Evolutionary conservation across 2,329 filamentous ascomycete species (phyloP).

Genomic region (Monosporascus sp.): DNA sequence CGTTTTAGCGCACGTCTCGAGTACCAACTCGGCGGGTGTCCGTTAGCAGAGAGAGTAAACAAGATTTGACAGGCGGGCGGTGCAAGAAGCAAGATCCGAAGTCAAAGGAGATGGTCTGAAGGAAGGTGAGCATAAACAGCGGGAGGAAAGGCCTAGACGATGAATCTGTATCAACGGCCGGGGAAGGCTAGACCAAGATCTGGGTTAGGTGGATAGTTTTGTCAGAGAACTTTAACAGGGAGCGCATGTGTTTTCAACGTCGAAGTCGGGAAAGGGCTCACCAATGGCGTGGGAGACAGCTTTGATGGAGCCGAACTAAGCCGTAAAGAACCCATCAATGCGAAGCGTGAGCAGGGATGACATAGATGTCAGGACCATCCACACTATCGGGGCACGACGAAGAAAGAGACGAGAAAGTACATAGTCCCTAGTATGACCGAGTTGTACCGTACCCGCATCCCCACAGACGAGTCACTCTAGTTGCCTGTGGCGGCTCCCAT

Average conservation of each 20-base stretch:
- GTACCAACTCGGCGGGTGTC: too few species aligned
- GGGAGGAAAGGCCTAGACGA: slow-evolving; percentile 24
- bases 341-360: slow-evolving; percentile 33
- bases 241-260: slow-evolving; percentile 28
- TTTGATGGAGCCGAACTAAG: slow-evolving; percentile 32
- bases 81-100: neutral
- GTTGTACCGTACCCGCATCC: slow-evolving; percentile 18
- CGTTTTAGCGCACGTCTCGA: too few species aligned
- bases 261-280: slow-evolving; percentile 25
- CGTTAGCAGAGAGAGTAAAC: neutral
- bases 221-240: slow-evolving; percentile 19
- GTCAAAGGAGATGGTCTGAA: slow-evolving; percentile 8
- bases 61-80: neutral
- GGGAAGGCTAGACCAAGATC: slow-evolving; percentile 8
- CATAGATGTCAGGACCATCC: slow-evolving; percentile 23
- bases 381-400: slow-evolving; percentile 23
- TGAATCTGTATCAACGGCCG: slow-evolving; percentile 11
- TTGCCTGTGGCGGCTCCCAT: slow-evolving; percentile 21
- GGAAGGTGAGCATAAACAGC: slow-evolving; percentile 1
- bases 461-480: slow-evolving; percentile 22
- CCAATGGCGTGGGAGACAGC: slow-evolving; percentile 28
- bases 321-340: slow-evolving; percentile 33
- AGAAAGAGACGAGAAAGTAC: slow-evolving; percentile 4
- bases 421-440: slow-evolving; percentile 2
- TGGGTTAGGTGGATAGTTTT: slow-evolving; percentile 16